Conservation (phyloP, 2,329 filamentous ascomycete genomes). For the Paracoccidioides brasiliensis region DNA sequence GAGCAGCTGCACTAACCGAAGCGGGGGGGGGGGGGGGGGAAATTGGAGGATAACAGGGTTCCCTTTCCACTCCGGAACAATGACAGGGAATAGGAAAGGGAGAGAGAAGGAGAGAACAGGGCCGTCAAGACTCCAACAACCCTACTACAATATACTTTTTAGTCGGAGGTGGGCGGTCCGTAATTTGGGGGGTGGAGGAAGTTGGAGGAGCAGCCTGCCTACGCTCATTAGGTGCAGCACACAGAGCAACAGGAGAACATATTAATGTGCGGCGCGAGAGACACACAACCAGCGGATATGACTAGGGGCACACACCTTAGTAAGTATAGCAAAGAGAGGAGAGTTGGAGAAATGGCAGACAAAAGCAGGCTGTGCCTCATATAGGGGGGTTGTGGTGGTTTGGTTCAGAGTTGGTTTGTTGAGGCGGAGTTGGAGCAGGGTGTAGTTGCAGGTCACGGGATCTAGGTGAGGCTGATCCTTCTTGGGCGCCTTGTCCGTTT, state of each 20-base stretch:
- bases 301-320: background rate
- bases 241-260: background rate
- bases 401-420: background rate
- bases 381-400: background rate
- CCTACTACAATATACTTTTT: background rate
- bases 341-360: too few species aligned
- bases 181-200: background rate
- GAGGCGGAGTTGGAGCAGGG: too few species aligned
- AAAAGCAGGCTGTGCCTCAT: too few species aligned
- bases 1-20: background rate
- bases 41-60: background rate
- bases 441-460: too few species aligned
- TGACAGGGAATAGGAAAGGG: too few species aligned
- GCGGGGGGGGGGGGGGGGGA: too few species aligned
- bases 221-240: background rate
- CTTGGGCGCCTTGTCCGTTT: too few species aligned
- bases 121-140: background rate
- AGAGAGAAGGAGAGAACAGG: background rate
- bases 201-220: background rate
- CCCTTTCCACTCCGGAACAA: background rate
- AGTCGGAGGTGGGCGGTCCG: background rate
- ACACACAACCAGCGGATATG: background rate
- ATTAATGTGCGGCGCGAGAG: background rate
- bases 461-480: too few species aligned
- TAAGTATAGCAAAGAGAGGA: too few species aligned